Evolutionary conservation across 2,329 filamentous ascomycete genomes (phyloP), one percentile per base, ranked within the genome.

Genomic region (Hypoxylon sp.): DNA sequence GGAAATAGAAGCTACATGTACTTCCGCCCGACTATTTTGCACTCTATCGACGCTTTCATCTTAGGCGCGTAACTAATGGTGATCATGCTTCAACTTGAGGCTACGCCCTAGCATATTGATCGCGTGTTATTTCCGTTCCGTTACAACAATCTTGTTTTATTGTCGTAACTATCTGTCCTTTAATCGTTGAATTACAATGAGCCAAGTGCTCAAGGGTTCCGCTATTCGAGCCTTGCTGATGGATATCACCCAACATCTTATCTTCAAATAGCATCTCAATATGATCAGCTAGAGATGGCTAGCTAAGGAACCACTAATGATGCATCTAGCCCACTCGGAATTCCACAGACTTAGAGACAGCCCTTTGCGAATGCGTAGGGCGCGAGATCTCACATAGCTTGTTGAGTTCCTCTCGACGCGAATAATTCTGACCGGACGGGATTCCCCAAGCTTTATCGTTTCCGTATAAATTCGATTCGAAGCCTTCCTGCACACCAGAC

Each of bases 181-280:
- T 59, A 11, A 35, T 37, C 29, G 5, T 46, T 46, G 19, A 52
- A 33, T 31, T 10, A 17, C 17, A 24, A 46, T 35, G 26, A 9
- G 46, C 24, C 13, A 33, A 14, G 33, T 14, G 44, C 13, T 35
- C 17, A 51, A n/a, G 39, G 19, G 10, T 46, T 47, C 46, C 54
- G 31, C 35, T 46, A 13, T 42, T 37, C 17, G 58, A 29, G 47
- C 24, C 55, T 55, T 53, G 39, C 13, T 50, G 22, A 48, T 42
- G 24, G 26, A 24, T 17, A 29, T 33, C 57, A 33, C 37, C 47
- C 10, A 37, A 58, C 17, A 19, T 22, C 44, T 37, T 48, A 48
- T 33, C 19, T 22, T 22, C 33, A 46, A 31, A 37, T 11, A 2
- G 14, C 13, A 47, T 24, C 35, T 11, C 8, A 37, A 24, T 33